Base-by-base conservation (phyloP, 495 filamentous ascomycete genomes). In the Penicillium desertorum region DNA sequence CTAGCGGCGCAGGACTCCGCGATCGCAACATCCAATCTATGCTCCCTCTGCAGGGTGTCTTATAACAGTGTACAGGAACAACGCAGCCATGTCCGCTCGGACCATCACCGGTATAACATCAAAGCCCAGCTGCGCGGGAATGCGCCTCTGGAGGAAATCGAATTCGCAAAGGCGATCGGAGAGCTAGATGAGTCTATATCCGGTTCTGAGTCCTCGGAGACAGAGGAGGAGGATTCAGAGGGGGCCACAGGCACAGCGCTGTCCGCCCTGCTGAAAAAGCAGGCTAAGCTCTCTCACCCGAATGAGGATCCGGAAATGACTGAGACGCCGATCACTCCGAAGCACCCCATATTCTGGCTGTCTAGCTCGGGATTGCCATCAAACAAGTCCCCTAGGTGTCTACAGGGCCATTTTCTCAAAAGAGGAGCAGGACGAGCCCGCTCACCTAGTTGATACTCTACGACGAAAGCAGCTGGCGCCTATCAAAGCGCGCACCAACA, bases 91-190 rank as follows among this genome's bases (percentile, higher is more conserved):
- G 84, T 89, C 25, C 86, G 87, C 52, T 96, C 92, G n/a, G 94
- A 98, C 69, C 79, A 93, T 45, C 94, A 98, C 71, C 81, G 87
- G 53, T 98, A 96, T 71, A 98, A 98, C 68, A 69, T 97, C 47
- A 97, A 96, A 70, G 90, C 89, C 66, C 93, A 89, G 74, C 71
- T 96, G 34, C 81, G 86, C 51, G 90, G 89, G 0, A 79, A 76
- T 45, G 77, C 76, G 11, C 75, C 85, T 0, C 86, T 96, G 1
- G 80, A 83, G 11, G 94, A 98, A 56, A 62, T 63, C 11, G 88
- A 96, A 44, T 98, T 98, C 54, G 88, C 90, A 62, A 88, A 86
- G 65, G 81, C 97, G 12, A 76, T 97, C 11, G 90, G 85, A 17
- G 84, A 91, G 36, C 77, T 96, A 19, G 86, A 96, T 56, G 91